Base-by-base conservation (phyloP, 116 monocot genomes). In the Cymodocea nodosa region DNA sequence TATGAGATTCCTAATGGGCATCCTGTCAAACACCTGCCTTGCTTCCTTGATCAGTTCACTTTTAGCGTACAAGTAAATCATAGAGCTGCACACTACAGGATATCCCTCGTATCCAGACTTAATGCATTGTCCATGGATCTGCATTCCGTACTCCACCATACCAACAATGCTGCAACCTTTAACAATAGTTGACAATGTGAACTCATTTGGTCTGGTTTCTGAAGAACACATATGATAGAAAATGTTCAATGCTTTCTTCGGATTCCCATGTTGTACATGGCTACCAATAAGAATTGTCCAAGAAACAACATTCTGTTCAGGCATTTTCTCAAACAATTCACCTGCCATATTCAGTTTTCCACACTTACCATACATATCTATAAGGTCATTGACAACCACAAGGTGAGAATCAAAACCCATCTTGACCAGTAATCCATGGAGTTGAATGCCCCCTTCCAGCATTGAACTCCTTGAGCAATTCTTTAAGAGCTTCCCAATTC, bases 121-220 rank as follows among this genome's bases (percentile, higher is more conserved):
- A 16, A 75, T 25, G 51, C 73, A 79, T 20, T 71, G 15, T 7
- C 78, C 85, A 62, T 85, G 81, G 15, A 74, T 64, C 81, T 73
- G 72, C 51, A 35, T 50, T n/a, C 85, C 85, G 55, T 18, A 50
- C 37, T 60, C 59, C 6, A 66, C 36, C 23, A 51, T 20, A 6
- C 73, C 78, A 23, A 57, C 30, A 50, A 67, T 6, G 0, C 73
- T 73, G 23, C 79, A 81, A 37, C 71, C 81, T 67, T 85, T 85
- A 22, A 85, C 17, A 23, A 2, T 54, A 11, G 78, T 75, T n/a
- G 85, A 85, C 0, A 81, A 57, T 3, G 84, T 79, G 71, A 74
- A 81, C 74, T 85, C 81, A 55, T 79, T 79, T 35, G 73, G 82
- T 19, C 52, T 18, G 23, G 52, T 23, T 17, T 66, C 76, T 12